Evolutionary conservation across 2,329 filamentous ascomycete species (phyloP).

Genomic region (Cladosporium oxysporum): DNA sequence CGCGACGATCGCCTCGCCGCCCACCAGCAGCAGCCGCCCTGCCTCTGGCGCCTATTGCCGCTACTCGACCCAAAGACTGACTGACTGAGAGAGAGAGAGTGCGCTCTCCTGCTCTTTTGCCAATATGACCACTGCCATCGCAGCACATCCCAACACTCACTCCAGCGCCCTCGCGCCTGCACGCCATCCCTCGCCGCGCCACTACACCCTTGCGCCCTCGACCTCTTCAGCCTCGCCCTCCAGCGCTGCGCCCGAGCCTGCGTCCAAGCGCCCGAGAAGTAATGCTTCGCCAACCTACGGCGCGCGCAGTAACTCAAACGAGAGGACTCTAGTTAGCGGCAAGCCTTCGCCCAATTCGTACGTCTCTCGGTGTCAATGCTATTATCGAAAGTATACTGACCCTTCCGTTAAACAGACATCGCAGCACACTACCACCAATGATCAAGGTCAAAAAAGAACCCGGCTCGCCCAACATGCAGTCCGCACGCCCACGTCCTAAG

Average conservation of each 20-base stretch:
- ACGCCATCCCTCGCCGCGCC: conserved; percentile 42
- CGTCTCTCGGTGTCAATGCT: conserved; percentile 32
- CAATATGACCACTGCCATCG: conserved; percentile 50
- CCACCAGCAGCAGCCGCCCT: conserved; percentile 6
- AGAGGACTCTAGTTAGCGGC: conserved; percentile 47
- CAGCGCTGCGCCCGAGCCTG: conserved; percentile 29
- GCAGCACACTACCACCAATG: conserved; percentile 63
- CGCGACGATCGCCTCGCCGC: conserved; percentile 2
- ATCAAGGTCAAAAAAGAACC: conserved; percentile 98
- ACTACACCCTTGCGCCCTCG: conserved; percentile 46
- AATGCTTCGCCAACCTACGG: conserved; percentile 37
- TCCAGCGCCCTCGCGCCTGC: conserved; percentile 38
- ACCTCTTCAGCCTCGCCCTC: conserved; percentile 36
- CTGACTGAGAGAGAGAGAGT: neutral
- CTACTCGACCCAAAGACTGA: neutral
- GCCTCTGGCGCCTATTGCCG: conserved; percentile 18
- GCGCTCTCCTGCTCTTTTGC: neutral
- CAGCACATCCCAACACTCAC: conserved; percentile 44
- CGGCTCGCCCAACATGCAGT: conserved; percentile 75
- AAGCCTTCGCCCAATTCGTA: conserved; percentile 57
- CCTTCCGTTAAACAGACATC: conserved; percentile 46
- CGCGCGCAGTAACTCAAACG: conserved; percentile 21
- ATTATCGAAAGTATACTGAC: neutral
- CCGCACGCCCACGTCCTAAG: conserved; percentile 72
- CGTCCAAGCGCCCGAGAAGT: conserved; percentile 35